Evolutionary conservation across 2,329 filamentous ascomycete species (phyloP).

Genomic region (Alternaria solani): DNA sequence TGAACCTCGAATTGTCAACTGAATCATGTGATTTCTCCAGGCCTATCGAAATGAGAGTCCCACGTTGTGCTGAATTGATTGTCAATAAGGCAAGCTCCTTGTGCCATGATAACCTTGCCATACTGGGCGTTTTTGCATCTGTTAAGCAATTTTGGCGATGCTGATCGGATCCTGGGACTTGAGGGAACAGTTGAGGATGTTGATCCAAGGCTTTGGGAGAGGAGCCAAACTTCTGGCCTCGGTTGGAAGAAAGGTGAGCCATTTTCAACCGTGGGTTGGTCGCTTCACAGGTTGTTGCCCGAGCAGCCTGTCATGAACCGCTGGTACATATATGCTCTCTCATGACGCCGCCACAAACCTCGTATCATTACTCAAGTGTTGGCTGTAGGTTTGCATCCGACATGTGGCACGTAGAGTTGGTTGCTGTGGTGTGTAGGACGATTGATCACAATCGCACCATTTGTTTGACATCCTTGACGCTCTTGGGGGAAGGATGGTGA

Average conservation of each 20-base stretch:
- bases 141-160: background rate
- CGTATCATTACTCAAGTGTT: background rate
- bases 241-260: background rate
- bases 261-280: background rate
- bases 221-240: background rate
- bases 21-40: background rate
- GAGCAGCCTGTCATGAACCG: background rate
- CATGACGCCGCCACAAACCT: background rate
- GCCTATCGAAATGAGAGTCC: background rate
- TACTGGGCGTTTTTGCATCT: background rate
- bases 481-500: background rate
- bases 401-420: background rate
- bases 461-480: background rate
- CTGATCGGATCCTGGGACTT: background rate
- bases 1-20: background rate
- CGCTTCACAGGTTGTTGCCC: background rate
- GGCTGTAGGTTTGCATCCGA: constrained; percentile 11
- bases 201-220: background rate
- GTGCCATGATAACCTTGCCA: background rate
- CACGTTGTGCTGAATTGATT: background rate
- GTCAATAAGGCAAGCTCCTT: background rate
- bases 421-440: constrained; percentile 4
- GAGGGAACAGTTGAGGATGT: background rate
- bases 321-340: background rate
- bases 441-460: constrained; percentile 13